phyloP scores from a whole-genome alignment of 2,329 filamentous ascomycete species.

The Fragosphaeria purpurea region DNA sequence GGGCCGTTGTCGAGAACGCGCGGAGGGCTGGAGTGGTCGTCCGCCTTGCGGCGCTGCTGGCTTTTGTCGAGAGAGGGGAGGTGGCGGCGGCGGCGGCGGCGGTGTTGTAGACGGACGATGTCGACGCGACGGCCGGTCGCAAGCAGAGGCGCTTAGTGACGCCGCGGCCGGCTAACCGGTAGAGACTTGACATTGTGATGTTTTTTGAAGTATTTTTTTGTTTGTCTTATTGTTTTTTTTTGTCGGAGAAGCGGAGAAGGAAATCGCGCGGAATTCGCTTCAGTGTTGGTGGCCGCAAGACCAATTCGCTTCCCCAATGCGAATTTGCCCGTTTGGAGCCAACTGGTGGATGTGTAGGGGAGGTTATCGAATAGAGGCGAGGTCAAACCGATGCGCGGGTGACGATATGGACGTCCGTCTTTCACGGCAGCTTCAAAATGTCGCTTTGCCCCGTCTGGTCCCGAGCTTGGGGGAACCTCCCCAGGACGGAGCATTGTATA shows the following conservation, averaged over 20 bases:
- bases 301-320: conserved; percentile 19
- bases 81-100: no score
- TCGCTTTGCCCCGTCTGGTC: conserved; percentile 12
- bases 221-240: neutral
- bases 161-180: conserved; percentile 61
- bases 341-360: neutral
- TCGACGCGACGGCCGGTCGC: conserved; percentile 24
- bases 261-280: conserved; percentile 14
- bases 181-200: conserved; percentile 66
- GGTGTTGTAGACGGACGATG: conserved; percentile 13
- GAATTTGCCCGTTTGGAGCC: conserved; percentile 18
- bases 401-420: no score
- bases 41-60: conserved; percentile 5
- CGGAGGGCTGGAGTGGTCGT: conserved; percentile 34
- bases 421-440: conserved; percentile 7
- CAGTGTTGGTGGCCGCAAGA: neutral
- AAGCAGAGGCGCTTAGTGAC: conserved; percentile 55
- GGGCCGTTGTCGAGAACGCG: conserved; percentile 54
- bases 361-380: conserved; percentile 1
- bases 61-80: neutral
- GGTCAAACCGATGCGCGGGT: conserved; percentile 4
- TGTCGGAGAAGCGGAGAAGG: conserved; percentile 9
- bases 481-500: conserved; percentile 8
- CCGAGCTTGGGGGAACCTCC: conserved; percentile 13
- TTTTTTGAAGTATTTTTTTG: no score